Evolutionary conservation across 2,329 filamentous ascomycete species (phyloP).

Genomic region (Alternaria sp.): DNA sequence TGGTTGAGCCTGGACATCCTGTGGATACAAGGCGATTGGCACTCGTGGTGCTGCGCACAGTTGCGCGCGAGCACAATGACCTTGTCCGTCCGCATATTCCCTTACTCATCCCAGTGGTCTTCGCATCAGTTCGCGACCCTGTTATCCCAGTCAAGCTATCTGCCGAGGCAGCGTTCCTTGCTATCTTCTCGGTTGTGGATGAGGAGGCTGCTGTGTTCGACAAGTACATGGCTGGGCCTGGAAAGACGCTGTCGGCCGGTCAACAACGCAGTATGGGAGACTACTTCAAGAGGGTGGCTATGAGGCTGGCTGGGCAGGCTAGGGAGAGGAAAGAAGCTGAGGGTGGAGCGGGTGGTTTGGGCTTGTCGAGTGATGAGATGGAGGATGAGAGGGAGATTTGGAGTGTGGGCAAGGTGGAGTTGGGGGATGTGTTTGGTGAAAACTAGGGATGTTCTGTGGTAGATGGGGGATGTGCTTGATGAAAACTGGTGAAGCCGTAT

Average conservation of each 20-base stretch:
- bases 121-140: constrained; percentile 86
- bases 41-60: constrained; percentile 86
- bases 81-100: constrained; percentile 82
- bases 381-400: constrained; percentile 97
- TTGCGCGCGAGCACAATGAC: constrained; percentile 80
- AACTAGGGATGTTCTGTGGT: constrained; percentile 4
- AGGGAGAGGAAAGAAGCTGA: constrained; percentile 91
- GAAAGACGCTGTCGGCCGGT: constrained; percentile 71
- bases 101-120: constrained; percentile 82
- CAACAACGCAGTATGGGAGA: constrained; percentile 92
- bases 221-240: constrained; percentile 79
- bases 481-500: background rate
- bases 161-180: constrained; percentile 92
- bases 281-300: constrained; percentile 93
- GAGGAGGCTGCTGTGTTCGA: constrained; percentile 88
- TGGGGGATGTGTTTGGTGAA: constrained; percentile 64
- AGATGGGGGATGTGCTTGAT: background rate
- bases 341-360: constrained; percentile 85
- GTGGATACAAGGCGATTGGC: constrained; percentile 85
- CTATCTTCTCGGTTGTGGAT: constrained; percentile 88
- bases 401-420: constrained; percentile 91
- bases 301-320: constrained; percentile 85
- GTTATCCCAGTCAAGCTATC: constrained; percentile 96
- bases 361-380: constrained; percentile 86
- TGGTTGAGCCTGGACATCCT: constrained; percentile 80